Percentiles rank a stretch among this genome's conserved stretches.
Evolutionary conservation across 768 basidiomycete genomes (phyloP).

Genomic region (Trametes cinnabarina): DNA sequence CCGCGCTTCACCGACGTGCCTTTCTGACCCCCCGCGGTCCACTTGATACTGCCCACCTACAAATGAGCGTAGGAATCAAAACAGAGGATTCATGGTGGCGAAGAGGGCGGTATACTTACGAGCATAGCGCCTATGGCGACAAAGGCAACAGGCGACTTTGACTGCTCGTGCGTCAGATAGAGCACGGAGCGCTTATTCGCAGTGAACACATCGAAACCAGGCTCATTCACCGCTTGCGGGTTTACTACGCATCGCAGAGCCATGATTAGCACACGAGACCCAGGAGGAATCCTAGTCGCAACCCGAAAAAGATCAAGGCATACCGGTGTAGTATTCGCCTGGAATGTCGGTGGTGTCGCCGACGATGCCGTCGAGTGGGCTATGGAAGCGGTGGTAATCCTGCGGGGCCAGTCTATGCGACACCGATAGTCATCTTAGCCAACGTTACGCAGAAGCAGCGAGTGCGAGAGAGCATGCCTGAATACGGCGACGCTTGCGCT

Average conservation of each 20-base stretch:
- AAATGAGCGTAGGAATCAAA: not conserved
- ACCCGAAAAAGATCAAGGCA: too few relatives aligned
- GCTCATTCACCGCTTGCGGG: constrained; percentile 74
- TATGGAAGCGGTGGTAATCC: constrained; percentile 82
- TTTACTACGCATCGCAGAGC: constrained; percentile 47
- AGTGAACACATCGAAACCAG: constrained; percentile 61
- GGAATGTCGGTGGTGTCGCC: constrained; percentile 44
- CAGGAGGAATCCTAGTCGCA: too few relatives aligned
- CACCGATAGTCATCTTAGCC: not conserved
- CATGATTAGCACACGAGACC: too few relatives aligned
- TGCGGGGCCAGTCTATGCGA: constrained; percentile 58
- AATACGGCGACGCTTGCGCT: constrained; percentile 61
- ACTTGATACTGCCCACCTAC: constrained; percentile 61
- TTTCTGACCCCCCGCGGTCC: constrained; percentile 54
- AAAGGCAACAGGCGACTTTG: constrained; percentile 55
- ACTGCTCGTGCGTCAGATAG: constrained; percentile 45
- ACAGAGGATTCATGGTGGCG: too few relatives aligned
- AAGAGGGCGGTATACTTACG: constrained; percentile 29
- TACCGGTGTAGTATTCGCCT: constrained; percentile 63
- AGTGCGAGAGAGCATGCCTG: constrained; percentile 31
- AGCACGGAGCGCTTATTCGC: constrained; percentile 59
- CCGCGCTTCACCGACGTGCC: constrained; percentile 56
- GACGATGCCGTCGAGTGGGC: constrained; percentile 58
- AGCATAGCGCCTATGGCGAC: constrained; percentile 81
- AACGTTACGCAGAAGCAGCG: not conserved